phyloP scores from a whole-genome alignment of 495 filamentous ascomycete genomes.

The Neurospora tetrasperma region DNA sequence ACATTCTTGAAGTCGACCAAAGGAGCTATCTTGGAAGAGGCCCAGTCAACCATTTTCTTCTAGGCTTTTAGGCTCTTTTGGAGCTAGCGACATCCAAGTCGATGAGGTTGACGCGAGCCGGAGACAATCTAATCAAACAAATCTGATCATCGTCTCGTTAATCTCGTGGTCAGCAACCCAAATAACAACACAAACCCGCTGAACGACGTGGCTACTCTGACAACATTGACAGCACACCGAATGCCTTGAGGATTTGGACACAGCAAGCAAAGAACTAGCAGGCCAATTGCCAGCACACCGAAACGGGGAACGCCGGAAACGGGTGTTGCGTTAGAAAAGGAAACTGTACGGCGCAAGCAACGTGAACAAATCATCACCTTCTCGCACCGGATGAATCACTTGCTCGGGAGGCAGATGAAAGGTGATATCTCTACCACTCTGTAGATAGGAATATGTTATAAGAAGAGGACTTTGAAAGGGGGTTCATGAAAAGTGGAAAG shows the following conservation, averaged over 20 bases:
- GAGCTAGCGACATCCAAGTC: background rate
- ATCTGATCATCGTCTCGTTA: background rate
- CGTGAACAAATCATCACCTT: background rate
- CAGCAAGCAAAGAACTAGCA: background rate
- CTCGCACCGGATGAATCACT: background rate
- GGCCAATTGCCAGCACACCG: background rate
- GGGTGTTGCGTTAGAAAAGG: background rate
- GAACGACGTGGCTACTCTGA: background rate
- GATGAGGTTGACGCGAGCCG: background rate
- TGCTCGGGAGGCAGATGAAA: background rate
- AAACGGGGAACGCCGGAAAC: background rate
- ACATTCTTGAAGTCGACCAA: background rate
- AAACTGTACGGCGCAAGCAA: background rate
- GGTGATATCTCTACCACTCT: background rate
- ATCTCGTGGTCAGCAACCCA: background rate
- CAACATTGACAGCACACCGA: background rate
- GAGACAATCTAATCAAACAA: background rate
- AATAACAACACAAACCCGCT: background rate
- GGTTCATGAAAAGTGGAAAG: background rate
- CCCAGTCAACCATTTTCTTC: background rate
- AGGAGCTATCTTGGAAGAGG: background rate
- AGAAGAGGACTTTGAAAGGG: background rate
- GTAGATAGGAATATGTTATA: background rate
- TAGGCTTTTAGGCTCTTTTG: background rate
- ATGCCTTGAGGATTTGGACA: background rate